phyloP scores from a whole-genome alignment of 345 rosid genomes.

The Barbarea vulgaris region DNA sequence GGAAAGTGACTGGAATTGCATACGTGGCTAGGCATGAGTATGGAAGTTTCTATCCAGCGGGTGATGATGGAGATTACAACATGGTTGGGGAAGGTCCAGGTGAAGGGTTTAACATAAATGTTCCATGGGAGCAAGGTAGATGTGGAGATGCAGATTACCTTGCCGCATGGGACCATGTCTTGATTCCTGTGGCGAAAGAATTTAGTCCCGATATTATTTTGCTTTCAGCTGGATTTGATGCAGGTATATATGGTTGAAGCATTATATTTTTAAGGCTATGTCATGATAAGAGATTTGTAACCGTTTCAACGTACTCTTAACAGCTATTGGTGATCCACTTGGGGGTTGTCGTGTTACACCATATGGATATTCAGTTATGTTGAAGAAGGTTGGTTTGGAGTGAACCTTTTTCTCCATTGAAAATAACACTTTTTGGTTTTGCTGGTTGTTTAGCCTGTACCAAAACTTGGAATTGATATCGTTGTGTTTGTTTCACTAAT shows the following conservation, averaged over 20 bases:
- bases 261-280: not conserved
- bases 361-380: conserved; percentile 75
- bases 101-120: conserved; percentile 89
- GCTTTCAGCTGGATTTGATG: conserved; percentile 94
- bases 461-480: not conserved
- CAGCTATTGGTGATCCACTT: conserved; percentile 87
- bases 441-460: conserved; percentile 6
- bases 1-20: conserved; percentile 16
- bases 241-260: conserved; percentile 52
- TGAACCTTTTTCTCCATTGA: conserved; percentile 43
- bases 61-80: conserved; percentile 74
- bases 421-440: not conserved
- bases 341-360: conserved; percentile 90
- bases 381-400: conserved; percentile 62
- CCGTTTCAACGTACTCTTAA: conserved; percentile 24
- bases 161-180: conserved; percentile 89
- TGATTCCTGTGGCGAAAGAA: conserved; percentile 80
- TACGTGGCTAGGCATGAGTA: conserved; percentile 64
- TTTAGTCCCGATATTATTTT: conserved; percentile 79
- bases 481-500: conserved; percentile 19
- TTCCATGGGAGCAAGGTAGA: conserved; percentile 86
- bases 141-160: conserved; percentile 94
- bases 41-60: conserved; percentile 82
- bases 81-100: conserved; percentile 94
- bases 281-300: not conserved